Conservation (phyloP, 768 basidiomycete species). For the Hydnomerulius pinastri region DNA sequence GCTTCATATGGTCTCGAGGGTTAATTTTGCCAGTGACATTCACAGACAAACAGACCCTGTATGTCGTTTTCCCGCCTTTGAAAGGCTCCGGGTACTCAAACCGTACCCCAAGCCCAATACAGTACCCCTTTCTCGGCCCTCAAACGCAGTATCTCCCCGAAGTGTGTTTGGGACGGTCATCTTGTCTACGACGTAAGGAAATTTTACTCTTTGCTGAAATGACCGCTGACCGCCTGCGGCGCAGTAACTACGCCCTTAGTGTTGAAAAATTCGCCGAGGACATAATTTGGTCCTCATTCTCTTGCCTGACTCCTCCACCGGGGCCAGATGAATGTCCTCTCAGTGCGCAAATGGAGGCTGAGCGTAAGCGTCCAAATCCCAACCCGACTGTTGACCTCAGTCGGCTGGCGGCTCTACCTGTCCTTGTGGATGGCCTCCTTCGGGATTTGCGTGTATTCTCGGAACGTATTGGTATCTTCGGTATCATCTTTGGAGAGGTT, state of each 20-base stretch:
- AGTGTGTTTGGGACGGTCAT: constrained; percentile 7
- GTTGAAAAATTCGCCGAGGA: constrained; percentile 8
- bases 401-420: background rate
- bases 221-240: background rate
- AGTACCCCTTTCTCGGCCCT: background rate
- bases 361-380: constrained; percentile 4
- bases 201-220: background rate
- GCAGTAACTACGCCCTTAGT: constrained; percentile 8
- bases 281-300: background rate
- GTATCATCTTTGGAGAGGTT: constrained; percentile 14
- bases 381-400: background rate
- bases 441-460: constrained; percentile 12
- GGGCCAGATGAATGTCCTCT: background rate
- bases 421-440: constrained; percentile 4
- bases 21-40: background rate
- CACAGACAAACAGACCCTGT: constrained; percentile 12
- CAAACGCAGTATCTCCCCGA: constrained; percentile 2
- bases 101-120: background rate
- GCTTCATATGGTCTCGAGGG: background rate
- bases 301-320: background rate
- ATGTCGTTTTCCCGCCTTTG: background rate
- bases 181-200: constrained; percentile 7
- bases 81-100: background rate
- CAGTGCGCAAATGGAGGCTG: background rate
- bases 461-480: constrained; percentile 10